Conservation (phyloP, 75 land plant genomes). For the Chamaecyparis obtusa region DNA sequence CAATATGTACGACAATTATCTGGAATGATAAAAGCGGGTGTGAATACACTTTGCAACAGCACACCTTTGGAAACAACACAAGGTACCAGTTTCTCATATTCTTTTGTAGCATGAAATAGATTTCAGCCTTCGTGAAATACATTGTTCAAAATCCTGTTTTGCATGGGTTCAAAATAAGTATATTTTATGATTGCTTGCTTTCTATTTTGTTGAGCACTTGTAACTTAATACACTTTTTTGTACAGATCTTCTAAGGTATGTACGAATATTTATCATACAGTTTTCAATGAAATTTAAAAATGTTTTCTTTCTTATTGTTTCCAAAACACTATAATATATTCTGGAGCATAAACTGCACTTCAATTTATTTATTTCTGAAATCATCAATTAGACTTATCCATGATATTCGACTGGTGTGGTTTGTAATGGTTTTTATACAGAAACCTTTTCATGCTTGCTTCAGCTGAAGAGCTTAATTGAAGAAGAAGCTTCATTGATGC, state of each 20-base stretch:
- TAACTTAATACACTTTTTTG: background rate
- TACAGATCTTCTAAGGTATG: background rate
- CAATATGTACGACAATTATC: conserved; percentile 68
- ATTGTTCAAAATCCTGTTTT: background rate
- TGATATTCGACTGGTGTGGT: background rate
- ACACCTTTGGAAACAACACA: conserved; percentile 39
- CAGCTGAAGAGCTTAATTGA: conserved; percentile 59
- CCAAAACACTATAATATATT: background rate
- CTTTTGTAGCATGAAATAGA: background rate
- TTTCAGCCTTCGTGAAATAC: background rate
- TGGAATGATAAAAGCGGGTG: conserved; percentile 55
- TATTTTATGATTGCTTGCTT: background rate
- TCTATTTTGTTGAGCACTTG: background rate
- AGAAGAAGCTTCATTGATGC: conserved; percentile 23
- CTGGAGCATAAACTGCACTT: background rate
- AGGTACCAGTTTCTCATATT: conserved; percentile 33
- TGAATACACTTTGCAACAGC: conserved; percentile 37
- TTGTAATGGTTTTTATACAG: conserved; percentile 26
- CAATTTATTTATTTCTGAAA: background rate
- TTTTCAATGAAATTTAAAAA: background rate
- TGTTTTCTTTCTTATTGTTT: background rate
- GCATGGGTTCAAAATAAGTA: background rate
- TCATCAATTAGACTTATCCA: background rate
- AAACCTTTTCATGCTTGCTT: conserved; percentile 51
- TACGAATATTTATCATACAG: background rate